Evolutionary conservation across 164 flowering plant genomes (phyloP), one percentile per base, ranked within the genome.

Genomic region (Amborella trichopoda): DNA sequence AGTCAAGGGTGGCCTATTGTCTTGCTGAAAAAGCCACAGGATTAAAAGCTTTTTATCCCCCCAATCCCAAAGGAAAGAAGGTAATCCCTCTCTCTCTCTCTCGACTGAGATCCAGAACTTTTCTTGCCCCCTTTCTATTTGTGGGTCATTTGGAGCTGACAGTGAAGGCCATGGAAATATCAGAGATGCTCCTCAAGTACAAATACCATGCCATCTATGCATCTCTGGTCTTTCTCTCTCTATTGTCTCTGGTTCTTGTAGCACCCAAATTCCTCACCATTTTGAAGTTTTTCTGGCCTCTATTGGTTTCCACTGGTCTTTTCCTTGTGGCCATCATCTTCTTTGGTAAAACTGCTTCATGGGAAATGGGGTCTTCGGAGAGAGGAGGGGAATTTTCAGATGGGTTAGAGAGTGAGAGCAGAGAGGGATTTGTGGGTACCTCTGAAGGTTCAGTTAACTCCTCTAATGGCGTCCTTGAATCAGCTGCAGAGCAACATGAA

Each of bases 261-360:
- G 79, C 90, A 0, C 94, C 97, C 11, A 69, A 72, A 6, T 49
- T 82, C 9, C 33, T 75, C 19, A 48, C 60, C 41, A 46, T 88
- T n/a, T 23, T 89, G 14, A 64, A 78, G 23, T 89, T 68, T 62
- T 89, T 89, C 39, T 76, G 83, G 81, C 97, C 97, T 16, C 80
- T 89, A 16, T 60, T 84, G 20, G 63, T 75, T 33, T 89, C 97
- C 19, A 89, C 97, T 9, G 65, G 80, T 3, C 64, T 78, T 3
- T 72, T 80, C 37, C 55, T 84, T 28, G 59, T 63, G 19, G 54
- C 59, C 28, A 56, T 71, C 23, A 47, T 67, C 17, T 67, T 76
- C 55, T 68, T 82, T 40, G 75, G 79, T n/a, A 65, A 67, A 40
- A 37, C 64, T 40, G 68, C 76, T 1, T 80, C 73, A 28, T 52